Evolutionary conservation across 2,329 filamentous ascomycete genomes (phyloP), one percentile per base, ranked within the genome.

Genomic region (Lecanicillium sp.): DNA sequence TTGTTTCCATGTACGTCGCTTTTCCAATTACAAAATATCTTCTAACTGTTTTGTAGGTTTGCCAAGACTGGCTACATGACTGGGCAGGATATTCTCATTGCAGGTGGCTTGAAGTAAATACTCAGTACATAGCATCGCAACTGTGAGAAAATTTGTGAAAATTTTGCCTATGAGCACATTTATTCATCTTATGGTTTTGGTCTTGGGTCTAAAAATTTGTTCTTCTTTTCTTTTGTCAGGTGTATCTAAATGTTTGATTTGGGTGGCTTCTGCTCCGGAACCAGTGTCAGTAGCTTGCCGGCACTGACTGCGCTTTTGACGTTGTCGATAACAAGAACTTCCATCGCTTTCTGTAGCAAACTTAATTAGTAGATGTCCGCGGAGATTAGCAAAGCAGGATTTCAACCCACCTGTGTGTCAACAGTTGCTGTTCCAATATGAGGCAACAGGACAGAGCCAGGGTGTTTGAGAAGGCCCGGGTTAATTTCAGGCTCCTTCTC

Each of bases 381-480:
- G n/a, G 5, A 6, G 14, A 7, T 31, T 31, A n/a, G 5, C 6
- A 17, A 14, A 17, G 7, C 14, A 33, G 18, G 12, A 33, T 33
- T n/a, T 12, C 4, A 33, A 33, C 30, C 4, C 13, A 45, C 46
- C 44, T 54, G 36, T 3, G 51, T 55, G 34, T 83, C 80, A 9
- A 68, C 58, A 0, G 77, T 83, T 58, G 69, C 76, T 0, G 79
- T 85, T 0, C 80, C 80, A 61, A 85, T 71, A 50, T 85, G 80
- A 27, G 80, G 80, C 31, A 84, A 57, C 14, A 84, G 59, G 40
- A 82, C 62, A 1, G 79, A 77, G 45, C 74, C 67, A 4, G 70
- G 70, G 47, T 80, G 82, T 37, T 59, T 59, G 2, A 82, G 40
- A 13, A 85, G 58, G 1, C 71, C 72, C 2, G 74, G 71, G 46